phyloP scores from a whole-genome alignment of 805 yeast genomes.

The Schwanniomyces sp. region DNA sequence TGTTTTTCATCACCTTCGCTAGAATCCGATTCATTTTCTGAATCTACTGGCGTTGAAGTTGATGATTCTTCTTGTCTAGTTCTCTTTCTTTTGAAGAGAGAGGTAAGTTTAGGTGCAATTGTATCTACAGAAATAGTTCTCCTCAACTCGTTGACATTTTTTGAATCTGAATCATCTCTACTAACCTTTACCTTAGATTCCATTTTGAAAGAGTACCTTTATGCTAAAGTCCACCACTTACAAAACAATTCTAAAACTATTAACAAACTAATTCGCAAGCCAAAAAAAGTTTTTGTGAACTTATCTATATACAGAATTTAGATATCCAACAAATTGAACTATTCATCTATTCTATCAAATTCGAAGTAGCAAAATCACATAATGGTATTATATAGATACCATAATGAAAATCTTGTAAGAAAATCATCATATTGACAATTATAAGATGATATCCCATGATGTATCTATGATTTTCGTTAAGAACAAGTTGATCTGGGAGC shows the following conservation, averaged over 20 bases:
- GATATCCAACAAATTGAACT: neutral
- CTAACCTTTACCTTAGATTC: neutral
- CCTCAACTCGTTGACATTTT: constrained; percentile 12
- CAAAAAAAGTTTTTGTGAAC: constrained; percentile 3
- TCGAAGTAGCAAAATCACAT: too few species aligned
- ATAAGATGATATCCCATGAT: too few species aligned
- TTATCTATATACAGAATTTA: neutral
- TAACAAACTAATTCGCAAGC: neutral
- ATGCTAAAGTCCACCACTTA: neutral
- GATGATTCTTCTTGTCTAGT: constrained; percentile 16
- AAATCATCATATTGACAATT: too few species aligned
- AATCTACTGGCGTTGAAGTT: constrained; percentile 13
- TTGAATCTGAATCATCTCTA: constrained; percentile 3
- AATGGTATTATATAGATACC: too few species aligned
- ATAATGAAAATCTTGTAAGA: too few species aligned
- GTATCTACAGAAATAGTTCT: constrained; percentile 42
- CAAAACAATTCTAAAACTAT: neutral
- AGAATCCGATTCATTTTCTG: constrained; percentile 16
- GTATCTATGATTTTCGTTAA: too few species aligned
- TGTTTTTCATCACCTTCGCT: constrained; percentile 14
- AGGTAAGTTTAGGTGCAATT: constrained; percentile 36
- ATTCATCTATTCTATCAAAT: neutral
- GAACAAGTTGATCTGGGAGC: too few species aligned
- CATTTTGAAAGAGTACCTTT: neutral
- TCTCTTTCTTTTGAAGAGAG: constrained; percentile 29